Percentiles rank a stretch among this genome's conserved stretches.
Conservation (phyloP, 176 grass and related monocot species). For the Ananas comosus region DNA sequence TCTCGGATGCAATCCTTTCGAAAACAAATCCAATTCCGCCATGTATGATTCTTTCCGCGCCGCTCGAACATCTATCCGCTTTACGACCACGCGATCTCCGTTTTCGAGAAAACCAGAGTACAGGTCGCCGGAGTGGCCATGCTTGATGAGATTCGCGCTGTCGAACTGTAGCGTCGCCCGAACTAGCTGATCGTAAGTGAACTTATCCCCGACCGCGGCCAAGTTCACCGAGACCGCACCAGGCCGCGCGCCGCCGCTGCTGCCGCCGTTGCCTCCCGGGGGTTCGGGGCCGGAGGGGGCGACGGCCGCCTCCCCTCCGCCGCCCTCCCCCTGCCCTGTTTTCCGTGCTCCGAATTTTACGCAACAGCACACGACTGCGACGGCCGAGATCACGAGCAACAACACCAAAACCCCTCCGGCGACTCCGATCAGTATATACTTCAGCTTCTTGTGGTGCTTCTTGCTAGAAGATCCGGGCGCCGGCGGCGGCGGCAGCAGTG, state of each 20-base stretch:
- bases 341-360: constrained; percentile 11
- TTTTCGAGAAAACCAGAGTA: constrained; percentile 62
- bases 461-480: constrained; percentile 17
- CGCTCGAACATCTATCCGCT: constrained; percentile 42
- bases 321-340: constrained; percentile 25
- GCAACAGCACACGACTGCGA: constrained; percentile 36
- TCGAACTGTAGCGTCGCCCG: constrained; percentile 45
- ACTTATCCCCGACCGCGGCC: constrained; percentile 67
- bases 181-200: constrained; percentile 50
- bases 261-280: background rate
- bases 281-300: constrained; percentile 5
- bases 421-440: constrained; percentile 77
- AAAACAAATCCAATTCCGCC: constrained; percentile 71
- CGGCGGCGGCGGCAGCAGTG: background rate
- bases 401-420: constrained; percentile 39
- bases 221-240: constrained; percentile 24
- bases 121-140: constrained; percentile 67
- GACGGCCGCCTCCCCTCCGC: constrained; percentile 2
- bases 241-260: constrained; percentile 25
- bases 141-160: constrained; percentile 62
- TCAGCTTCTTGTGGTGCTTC: constrained; percentile 44
- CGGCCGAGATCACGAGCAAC: constrained; percentile 28
- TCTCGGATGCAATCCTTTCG: constrained; percentile 54
- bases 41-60: constrained; percentile 49
- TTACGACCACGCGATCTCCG: constrained; percentile 52